Base-by-base conservation (phyloP, 2,329 filamentous ascomycete species). In the Huntiella decipiens region DNA sequence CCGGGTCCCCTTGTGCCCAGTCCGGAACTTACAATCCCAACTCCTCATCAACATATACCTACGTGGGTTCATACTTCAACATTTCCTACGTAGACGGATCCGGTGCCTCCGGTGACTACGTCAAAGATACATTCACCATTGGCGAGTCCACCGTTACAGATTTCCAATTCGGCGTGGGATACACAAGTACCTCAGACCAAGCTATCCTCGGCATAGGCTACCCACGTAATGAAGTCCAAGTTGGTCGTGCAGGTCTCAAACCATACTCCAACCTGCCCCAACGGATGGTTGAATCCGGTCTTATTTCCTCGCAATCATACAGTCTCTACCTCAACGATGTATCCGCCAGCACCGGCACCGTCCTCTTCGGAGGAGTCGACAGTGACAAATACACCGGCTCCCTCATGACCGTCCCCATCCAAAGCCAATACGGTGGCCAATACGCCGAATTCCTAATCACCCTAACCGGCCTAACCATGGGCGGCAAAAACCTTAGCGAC, bases 161-260 rank as follows among this genome's bases (percentile, higher is more conserved):
- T 47, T 63, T 85, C 46, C 79, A 86, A 55, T 83, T 87, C 54
- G 82, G 81, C 50, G 66, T 87, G 51, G 82, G 81, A 37, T 84
- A 86, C 56, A 56, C 56, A 5, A 75, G 70, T 57, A 63, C 65
- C 6, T 71, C 72, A 5, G 51, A 61, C 45, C 73, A 92, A 58
- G 83, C 83, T 35, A 84, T 96, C 37, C 61, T 95, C 15, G 87
- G 87, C 13, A 80, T 96, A 51, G 87, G 87, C 5, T 95, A 94
- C 58, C 58, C 70, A 0, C 59, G 68, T 52, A 91, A 92, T 58
- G 87, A 95, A 61, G 82, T 81, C 10, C 74, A 79, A 53, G 74
- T 82, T 39, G 68, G 69, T 44, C 66, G 73, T 51, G 70, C 66
- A 6, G 65, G 68, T 4, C 60, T 65, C 48, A 48, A 61, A 3